Evolutionary conservation across 352 stramenopile species (phyloP), one percentile per base, ranked within the genome.

Genomic region (Phytopythium litorale): DNA sequence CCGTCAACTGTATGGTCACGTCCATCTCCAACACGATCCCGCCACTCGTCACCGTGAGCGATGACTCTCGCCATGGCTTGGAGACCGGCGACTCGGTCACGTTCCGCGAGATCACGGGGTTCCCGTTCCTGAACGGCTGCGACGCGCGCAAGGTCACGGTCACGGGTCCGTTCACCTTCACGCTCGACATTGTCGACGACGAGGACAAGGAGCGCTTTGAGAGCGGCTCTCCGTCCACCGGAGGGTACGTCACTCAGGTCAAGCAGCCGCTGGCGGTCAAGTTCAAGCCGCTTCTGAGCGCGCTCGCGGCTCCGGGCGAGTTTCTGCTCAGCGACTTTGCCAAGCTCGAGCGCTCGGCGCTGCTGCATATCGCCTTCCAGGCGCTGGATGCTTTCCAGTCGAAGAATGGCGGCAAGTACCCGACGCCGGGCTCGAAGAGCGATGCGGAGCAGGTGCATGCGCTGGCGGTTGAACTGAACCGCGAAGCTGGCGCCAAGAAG

Each of bases 311-410:
- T 8, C 96, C 94, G n/a, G 95, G 94, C 12, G 95, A 99, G 50
- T 97, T 99, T 54, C 89, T 99, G 66, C 84, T 98, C 62, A 98
- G 82, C 30, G 97, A 99, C 60, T 99, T 99, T 76, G 96, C 96
- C 37, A 99, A 99, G 73, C 81, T 99, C 59, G 96, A 96, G 61
- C 93, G 97, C 28, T 82, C 89, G 0, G 84, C 94, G 60, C 69
- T 95, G 46, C 85, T 98, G 18, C 94, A 98, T 68, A 35, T 97
- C 49, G 91, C 85, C 2, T 95, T 98, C 66, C 83, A 91, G 52
- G 93, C 81, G 6, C 72, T 98, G 16, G 86, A 97, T 62, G 73
- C 72, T 11, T 98, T 97, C 72, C 73, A 82, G 13, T 75, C 77
- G 19, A 84, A 88, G 58, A 72, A 96, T 46, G 65, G 78, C 50